phyloP scores from a whole-genome alignment of 176 grass and related monocot species.

The Tuctoria greenei region DNA sequence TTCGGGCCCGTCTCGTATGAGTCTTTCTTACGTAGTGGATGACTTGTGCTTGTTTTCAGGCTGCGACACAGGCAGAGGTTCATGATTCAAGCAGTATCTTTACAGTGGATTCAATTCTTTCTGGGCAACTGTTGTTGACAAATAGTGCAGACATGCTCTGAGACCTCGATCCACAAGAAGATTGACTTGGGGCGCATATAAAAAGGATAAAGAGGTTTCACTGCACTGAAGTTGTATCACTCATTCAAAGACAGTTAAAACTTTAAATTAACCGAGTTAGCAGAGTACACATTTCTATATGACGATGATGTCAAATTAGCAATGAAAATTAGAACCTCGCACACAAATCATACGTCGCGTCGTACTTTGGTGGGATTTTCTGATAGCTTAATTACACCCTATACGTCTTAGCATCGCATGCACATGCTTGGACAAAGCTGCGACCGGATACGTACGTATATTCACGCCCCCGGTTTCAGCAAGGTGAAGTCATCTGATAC shows the following conservation, averaged over 20 bases:
- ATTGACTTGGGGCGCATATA: conserved; percentile 21
- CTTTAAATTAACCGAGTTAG: background rate
- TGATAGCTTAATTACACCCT: background rate
- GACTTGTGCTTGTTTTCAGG: conserved; percentile 42
- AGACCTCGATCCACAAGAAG: conserved; percentile 9
- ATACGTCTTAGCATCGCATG: background rate
- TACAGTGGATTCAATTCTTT: conserved; percentile 9
- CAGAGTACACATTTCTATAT: background rate
- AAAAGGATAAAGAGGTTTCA: background rate
- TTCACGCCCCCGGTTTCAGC: background rate
- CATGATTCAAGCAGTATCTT: conserved; percentile 29
- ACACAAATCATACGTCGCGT: background rate
- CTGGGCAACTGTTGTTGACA: conserved; percentile 12
- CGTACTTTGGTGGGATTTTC: background rate
- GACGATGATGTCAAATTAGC: background rate
- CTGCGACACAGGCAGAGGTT: conserved; percentile 31
- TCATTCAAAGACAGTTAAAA: background rate
- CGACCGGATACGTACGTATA: background rate
- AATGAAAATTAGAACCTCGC: conserved; percentile 9
- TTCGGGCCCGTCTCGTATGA: too few relatives aligned
- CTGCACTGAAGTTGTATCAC: conserved; percentile 7
- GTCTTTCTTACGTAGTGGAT: too few relatives aligned
- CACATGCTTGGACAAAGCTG: conserved; percentile 14
- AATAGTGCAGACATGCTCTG: conserved; percentile 22
- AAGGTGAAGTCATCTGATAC: conserved; percentile 29